Evolutionary conservation across 768 basidiomycete species (phyloP), one percentile per base, ranked within the genome.

Genomic region (Boletus patriciae): DNA sequence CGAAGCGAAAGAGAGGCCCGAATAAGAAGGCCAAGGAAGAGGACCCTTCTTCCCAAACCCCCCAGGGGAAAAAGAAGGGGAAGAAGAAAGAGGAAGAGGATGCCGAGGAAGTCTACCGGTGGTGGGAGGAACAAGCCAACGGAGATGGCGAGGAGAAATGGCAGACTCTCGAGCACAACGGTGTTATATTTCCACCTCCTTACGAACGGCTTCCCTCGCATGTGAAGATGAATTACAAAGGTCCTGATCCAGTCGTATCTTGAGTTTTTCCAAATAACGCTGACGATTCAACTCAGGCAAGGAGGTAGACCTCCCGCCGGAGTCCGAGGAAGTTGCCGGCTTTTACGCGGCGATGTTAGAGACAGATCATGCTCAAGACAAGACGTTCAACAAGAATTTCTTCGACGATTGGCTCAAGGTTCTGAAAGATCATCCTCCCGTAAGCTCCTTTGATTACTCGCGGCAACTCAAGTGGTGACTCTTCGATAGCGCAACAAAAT

Each of bases 141-240:
- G 85, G 83, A 51, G 92, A 94, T 66, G 90, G 84, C 12, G 79
- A 84, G 38, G 77, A 84, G 54, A 97, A 98, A 73, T 99, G 97
- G 97, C 83, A 83, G 59, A 97, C 93, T n/a, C 81, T 99, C 50
- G 88, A 93, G 67, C 97, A 99, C 74, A 85, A 83, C 62, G 97
- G 95, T 48, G 94, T 99, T 38, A 81, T 94, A 60, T 99, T 99
- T 75, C 97, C 97, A 59, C 93, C 93, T 47, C 88, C 94, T 3
- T 99, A 99, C 70, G 87, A 92, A 65, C 82, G 89, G 9, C 76
- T 97, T 52, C 94, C 97, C 2, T 73, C 78, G 9, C 66, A 84
- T 66, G 84, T 97, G 70, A 96, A 91, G 79, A 92, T 99, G 93
- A 88, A 86, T 67, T 99, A 99, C 71, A 83, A 95, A 62, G 95